A percentile compares a stretch with the other conserved stretches of the same genome.
These are phyloP conservation scores for Colletotrichum costaricense DNA, from an alignment of 2,329 filamentous ascomycete species.

Conservation along the genomic window DNA sequence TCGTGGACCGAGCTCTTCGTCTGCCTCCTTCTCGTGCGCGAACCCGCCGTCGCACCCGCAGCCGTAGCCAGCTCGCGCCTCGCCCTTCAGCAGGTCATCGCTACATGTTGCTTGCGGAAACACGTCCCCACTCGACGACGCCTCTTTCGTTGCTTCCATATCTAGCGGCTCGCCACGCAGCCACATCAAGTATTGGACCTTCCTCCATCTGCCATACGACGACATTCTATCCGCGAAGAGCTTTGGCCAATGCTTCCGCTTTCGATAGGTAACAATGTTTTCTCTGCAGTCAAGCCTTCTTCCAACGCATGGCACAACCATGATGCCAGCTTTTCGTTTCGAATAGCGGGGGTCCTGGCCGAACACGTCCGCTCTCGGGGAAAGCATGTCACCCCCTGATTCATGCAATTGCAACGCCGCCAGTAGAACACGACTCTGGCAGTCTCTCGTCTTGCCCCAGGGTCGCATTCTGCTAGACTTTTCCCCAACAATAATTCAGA, in stretches of 20 bases:
- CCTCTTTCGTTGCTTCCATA: constrained; percentile 21
- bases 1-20: constrained; percentile 2
- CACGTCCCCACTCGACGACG: background rate
- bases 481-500: constrained; percentile 13
- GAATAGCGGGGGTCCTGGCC: constrained; percentile 15
- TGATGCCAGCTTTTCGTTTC: constrained; percentile 29
- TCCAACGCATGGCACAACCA: constrained; percentile 26
- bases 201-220: constrained; percentile 5
- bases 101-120: constrained; percentile 25
- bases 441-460: background rate
- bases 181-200: background rate
- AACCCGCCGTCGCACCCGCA: background rate
- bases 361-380: constrained; percentile 15
- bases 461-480: background rate
- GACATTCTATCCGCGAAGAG: background rate
- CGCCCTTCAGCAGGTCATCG: background rate
- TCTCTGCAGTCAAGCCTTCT: background rate
- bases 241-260: constrained; percentile 26
- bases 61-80: background rate
- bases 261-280: constrained; percentile 8
- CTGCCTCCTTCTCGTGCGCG: background rate
- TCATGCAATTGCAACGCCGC: constrained; percentile 28
- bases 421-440: constrained; percentile 8
- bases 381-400: constrained; percentile 22
- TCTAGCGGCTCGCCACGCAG: constrained; percentile 23